Base-by-base conservation (phyloP, 192 early-diverging fungal species). In the Chytriomyces hyalinus region DNA sequence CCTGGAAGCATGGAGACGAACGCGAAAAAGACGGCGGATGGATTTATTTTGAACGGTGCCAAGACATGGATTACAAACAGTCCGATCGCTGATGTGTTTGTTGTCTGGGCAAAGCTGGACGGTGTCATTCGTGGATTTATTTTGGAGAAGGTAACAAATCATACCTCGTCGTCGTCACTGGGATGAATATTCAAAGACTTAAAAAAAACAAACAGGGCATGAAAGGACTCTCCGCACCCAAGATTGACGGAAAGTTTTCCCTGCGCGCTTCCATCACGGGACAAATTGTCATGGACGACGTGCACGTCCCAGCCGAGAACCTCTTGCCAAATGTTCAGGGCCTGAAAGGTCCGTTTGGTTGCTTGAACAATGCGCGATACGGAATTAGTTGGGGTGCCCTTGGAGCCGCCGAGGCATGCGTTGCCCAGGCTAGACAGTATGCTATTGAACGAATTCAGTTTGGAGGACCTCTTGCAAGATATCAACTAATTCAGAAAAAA, bases 61-160 rank as follows among this genome's bases (percentile, higher is more conserved):
- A 99, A 99, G 86, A 98, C 94, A 61, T 99, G 97, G 97, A 99
- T 97, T 83, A 97, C 97, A 69, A 99, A 99, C 89, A 95, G 95
- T 49, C 97, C 97, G 9, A 93, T 99, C 60, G 97, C 97, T 57
- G 96, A 98, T 66, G 92, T 98, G 24, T 97, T 97, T 87, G 87
- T 99, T 28, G 87, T 99, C 28, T 99, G 97, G 97, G 97, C 95
- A 45, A 97, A 95, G 84, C 79, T 84, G 45, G 92, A 94, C 77
- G 91, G 89, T 70, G 89, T 90, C 79, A 98, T 99, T 79, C 91
- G 94, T 64, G 97, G 97, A 0, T 99, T 97, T 69, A 92, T 99
- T 49, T 86, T 99, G 22, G 97, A 99, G 80, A 94, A 94, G 84
- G 90, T 91, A 78, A 4, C 63, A 26, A 36, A 36, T 36, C 36